Base-by-base conservation (phyloP, 768 basidiomycete genomes). In the Hericium alpestre region DNA sequence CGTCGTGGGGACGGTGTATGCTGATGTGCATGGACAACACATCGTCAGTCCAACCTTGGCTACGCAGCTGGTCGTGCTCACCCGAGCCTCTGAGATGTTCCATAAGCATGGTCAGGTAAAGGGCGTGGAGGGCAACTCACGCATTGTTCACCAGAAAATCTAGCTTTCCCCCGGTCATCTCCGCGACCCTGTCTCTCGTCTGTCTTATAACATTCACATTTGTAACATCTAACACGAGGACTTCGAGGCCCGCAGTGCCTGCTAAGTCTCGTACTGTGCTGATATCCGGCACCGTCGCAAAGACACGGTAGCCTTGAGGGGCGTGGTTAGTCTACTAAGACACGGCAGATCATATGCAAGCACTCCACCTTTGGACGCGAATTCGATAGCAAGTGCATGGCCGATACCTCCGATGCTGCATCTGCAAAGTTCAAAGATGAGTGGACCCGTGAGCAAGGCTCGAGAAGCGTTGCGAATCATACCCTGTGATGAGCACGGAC, bases 61-160 rank as follows among this genome's bases (percentile, higher is more conserved):
- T 11, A 32, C 10, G 18, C 22, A n/a, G 50, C 50, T 32, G 50
- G 20, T 18, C 10, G 50, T 10, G 22, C 18, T 51, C 27, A 39
- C 16, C 40, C 46, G 20, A 3, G 11, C 13, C 20, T 9, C 8
- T 16, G 39, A 18, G 10, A 51, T 20, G 27, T 10, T 9, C 16
- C 22, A 16, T 51, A 11, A 20, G 32, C 32, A 32, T 38, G 38
- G 9, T 59, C 27, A n/a, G 38, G 16, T 13, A 12, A 38, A 3
- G 16, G 4, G 0, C 52, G 9, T 46, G 43, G 16, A 46, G 51
- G 47, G 43, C 50, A 5, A 57, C 61, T 48, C 46, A 68, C 67
- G 67, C 66, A 54, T 68, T 68, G 51, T 65, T 71, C 9, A 70
- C 65, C 10, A 70, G 59, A n/a, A 71, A 63, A 49, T 71, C 67